These are phyloP conservation scores for Trichoderma atroviride DNA, from an alignment of 2,329 filamentous ascomycete genomes.

Conservation along the genomic window DNA sequence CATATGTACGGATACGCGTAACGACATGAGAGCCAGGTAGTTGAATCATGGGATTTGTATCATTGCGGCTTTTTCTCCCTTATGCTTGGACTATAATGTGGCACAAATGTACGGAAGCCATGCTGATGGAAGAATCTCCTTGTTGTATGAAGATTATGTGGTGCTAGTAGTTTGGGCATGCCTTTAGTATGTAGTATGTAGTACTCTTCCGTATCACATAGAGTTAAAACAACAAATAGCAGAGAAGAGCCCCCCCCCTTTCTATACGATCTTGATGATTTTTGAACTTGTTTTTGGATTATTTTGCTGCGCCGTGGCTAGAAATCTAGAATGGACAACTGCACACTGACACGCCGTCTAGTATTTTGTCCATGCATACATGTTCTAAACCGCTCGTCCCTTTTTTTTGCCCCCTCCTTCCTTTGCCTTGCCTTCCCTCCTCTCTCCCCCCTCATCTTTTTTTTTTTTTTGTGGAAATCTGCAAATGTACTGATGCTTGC, in stretches of 20 bases:
- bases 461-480: background rate
- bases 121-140: background rate
- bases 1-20: background rate
- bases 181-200: too few relatives aligned
- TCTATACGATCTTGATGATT: background rate
- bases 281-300: conserved; percentile 14
- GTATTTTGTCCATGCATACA: conserved; percentile 4
- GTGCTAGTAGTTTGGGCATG: background rate
- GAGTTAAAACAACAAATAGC: background rate
- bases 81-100: background rate
- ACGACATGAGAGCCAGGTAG: background rate
- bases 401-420: background rate
- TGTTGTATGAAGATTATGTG: background rate
- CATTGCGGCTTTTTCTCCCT: background rate
- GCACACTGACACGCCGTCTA: background rate
- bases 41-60: background rate
- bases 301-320: conserved; percentile 3
- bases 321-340: background rate
- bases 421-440: background rate
- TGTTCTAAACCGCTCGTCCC: conserved; percentile 17
- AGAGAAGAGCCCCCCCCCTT: background rate
- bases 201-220: background rate
- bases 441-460: too few relatives aligned
- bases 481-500: conserved; percentile 21
- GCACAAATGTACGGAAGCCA: background rate